phyloP scores from a whole-genome alignment of 2,329 filamentous ascomycete species.

The Paecilomyces dactylethromorphus region DNA sequence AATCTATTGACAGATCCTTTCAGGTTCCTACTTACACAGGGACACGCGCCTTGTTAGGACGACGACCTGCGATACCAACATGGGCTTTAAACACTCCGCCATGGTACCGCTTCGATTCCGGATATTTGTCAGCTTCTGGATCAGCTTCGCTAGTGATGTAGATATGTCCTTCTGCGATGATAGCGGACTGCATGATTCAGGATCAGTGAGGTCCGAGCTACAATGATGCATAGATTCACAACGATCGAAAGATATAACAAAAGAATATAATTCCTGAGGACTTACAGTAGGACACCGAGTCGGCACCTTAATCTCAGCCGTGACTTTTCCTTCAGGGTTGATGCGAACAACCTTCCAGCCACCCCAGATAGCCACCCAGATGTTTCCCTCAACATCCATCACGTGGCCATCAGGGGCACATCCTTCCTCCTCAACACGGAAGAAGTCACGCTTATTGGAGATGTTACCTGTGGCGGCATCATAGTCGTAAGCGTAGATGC shows the following conservation, averaged over 20 bases:
- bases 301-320: slow-evolving; percentile 69
- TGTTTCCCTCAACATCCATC: slow-evolving; percentile 73
- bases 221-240: neutral
- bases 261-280: too few species aligned
- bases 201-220: neutral
- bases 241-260: too few species aligned
- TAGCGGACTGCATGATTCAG: slow-evolving; percentile 67
- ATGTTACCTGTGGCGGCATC: slow-evolving; percentile 56
- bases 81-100: slow-evolving; percentile 71
- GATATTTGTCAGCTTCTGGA: slow-evolving; percentile 56
- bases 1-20: neutral
- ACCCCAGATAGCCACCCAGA: slow-evolving; percentile 86
- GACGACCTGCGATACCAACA: slow-evolving; percentile 63
- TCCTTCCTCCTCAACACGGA: slow-evolving; percentile 56
- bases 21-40: neutral
- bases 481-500: slow-evolving; percentile 72
- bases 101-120: slow-evolving; percentile 56
- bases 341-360: slow-evolving; percentile 70
- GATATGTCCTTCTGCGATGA: slow-evolving; percentile 67
- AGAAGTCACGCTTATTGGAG: slow-evolving; percentile 65
- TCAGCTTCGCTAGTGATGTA: slow-evolving; percentile 76
- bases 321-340: slow-evolving; percentile 59
- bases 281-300: slow-evolving; percentile 42
- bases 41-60: slow-evolving; percentile 47
- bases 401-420: slow-evolving; percentile 74